Evolutionary conservation across 2,329 filamentous ascomycete species (phyloP), one percentile per base, ranked within the genome.

Genomic region (Monosporascus sp.): DNA sequence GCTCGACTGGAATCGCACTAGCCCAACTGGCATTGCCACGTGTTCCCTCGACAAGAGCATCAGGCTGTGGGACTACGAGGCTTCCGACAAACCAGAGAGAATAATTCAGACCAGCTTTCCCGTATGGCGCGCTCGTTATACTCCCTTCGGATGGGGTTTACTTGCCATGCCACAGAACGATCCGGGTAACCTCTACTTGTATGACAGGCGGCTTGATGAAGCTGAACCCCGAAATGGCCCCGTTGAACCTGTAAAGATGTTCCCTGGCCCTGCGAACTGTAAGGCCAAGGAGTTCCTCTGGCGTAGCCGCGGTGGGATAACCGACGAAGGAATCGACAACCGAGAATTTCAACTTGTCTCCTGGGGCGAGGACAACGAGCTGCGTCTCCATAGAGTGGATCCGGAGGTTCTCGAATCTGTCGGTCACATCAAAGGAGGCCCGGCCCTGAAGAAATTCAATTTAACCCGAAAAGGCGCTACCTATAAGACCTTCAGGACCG

Each of bases 311-410:
- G 92, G 92, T 38, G 72, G 72, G 17, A 77, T 86, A 20, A 80
- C 81, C 18, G 80, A 83, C 17, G 82, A 90, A 51, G 80, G 81
- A n/a, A 72, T 87, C 46, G 92, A 97, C 63, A 78, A 91, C 57
- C 84, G 93, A 62, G 92, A 97, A 50, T 97, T 96, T 58, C 92
- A 97, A 68, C 78, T 97, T 18, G 89, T 97, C 0, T 92, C 92
- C 0, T 97, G 92, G 92, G 91, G 91, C 26, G 86, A 89, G 48
- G 93, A 97, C 68, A 88, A 88, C 60, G 83, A 91, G 63, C 76
- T 97, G 31, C 86, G 88, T 48, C 77, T 97, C 28, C 89, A 96
- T 65, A 85, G 84, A 48, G 80, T 91, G 20, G 81, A 89, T 41
- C 73, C 82, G 1, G 74, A 84, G 26, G 75, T 85, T 31, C 74